Base-by-base conservation (phyloP, 805 yeast genomes). In the Yamadazyma laniorum region DNA sequence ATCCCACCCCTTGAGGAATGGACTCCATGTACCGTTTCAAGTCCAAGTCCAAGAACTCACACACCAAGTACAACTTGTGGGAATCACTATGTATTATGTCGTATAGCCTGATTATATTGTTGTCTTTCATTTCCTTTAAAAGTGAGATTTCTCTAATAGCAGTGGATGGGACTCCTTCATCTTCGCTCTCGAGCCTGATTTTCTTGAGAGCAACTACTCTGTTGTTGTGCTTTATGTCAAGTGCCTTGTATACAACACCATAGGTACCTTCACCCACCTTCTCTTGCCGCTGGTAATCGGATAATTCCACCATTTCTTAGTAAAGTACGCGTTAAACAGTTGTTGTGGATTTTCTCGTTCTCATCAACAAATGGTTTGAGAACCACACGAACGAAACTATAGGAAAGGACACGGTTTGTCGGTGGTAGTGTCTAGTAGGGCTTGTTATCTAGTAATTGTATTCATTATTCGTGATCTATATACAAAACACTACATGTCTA, bases 181-280 rank as follows among this genome's bases (percentile, higher is more conserved):
- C 95, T 61, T 93, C 99, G 15, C 95, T 87, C 59, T 93, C 99
- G 37, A 93, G 68, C 42, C 98, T 79, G 60, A 93, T 95, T 65
- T 93, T 95, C 63, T 93, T 93, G 51, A 93, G 70, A 0, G 99
- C 99, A 25, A 93, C 99, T 31, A 89, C 79, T n/a, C 96, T 77
- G 65, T 91, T 91, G 50, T 89, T 85, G 58, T 91, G 89, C 49
- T 79, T 82, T 32, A 81, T 79, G 58, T 91, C 97, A 35, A 89
- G 71, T 1, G 99, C 99, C 61, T 91, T 93, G 67, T 93, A 93
- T 8, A 93, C 99, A 22, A 95, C 97, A 37, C 99, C 99, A 59
- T 93, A 91, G 2, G 99, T 91, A 45, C 95, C 97, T 67, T 93
- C 99, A 32, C 99, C 99, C 35, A 93, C 87, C 63, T 93, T 93